These are phyloP conservation scores for Marchantia paleacea DNA, from an alignment of 225 moss, liverwort and hornwort species.

Conservation along the genomic window DNA sequence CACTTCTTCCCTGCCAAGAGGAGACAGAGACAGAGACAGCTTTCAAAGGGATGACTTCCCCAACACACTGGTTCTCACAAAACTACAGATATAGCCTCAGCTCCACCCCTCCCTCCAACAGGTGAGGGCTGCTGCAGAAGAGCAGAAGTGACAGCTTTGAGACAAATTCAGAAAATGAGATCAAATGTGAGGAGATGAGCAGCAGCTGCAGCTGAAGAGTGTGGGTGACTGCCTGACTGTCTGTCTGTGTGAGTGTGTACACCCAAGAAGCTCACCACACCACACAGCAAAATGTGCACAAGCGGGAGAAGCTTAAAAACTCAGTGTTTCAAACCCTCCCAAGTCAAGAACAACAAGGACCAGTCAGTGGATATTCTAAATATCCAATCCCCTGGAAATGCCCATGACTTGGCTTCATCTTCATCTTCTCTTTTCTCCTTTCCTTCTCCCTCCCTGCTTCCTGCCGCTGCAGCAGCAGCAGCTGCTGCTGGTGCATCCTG, in stretches of 20 bases:
- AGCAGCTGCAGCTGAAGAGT: background rate
- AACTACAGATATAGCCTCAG: background rate
- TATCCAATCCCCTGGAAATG: background rate
- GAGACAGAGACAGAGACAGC: background rate
- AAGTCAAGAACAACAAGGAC: background rate
- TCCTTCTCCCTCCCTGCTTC: background rate
- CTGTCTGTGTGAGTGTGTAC: background rate
- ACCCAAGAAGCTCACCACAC: background rate
- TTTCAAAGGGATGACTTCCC: background rate
- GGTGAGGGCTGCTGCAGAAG: background rate
- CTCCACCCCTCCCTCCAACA: background rate
- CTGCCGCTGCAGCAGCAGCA: too few relatives aligned
- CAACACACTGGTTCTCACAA: background rate
- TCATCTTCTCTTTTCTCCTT: background rate
- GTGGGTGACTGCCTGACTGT: background rate
- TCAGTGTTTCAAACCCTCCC: background rate
- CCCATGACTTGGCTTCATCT: background rate
- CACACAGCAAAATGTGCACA: background rate
- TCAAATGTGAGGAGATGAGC: too few relatives aligned
- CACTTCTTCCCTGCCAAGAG: background rate
- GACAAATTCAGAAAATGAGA: background rate
- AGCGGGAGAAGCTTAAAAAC: background rate
- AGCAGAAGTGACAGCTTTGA: background rate
- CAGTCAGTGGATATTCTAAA: conserved; percentile 13
- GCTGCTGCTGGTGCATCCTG: too few relatives aligned